Percentiles rank a stretch among this genome's conserved stretches.
Evolutionary conservation across 176 grass and related monocot genomes (phyloP).

Genomic region (Oryza glaberrima): DNA sequence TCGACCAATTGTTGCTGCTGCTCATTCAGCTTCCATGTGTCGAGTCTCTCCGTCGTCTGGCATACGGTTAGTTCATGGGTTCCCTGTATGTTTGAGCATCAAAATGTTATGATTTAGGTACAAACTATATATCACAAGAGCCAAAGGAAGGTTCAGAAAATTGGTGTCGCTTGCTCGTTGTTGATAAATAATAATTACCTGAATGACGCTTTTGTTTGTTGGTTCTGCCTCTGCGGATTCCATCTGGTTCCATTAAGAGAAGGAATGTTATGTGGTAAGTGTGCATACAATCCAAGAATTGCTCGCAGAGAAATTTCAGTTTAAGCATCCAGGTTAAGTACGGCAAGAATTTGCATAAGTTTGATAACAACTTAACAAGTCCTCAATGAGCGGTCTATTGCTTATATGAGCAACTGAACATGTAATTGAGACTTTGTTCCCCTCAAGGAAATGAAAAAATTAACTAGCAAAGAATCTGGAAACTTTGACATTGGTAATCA

Average conservation of each 20-base stretch:
- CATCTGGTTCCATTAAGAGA: conserved; percentile 6
- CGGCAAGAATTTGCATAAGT: too few species aligned
- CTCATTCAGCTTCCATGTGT: conserved; percentile 41
- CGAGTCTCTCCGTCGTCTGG: conserved; percentile 7
- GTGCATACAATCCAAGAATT: conserved; percentile 17
- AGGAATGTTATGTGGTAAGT: background rate
- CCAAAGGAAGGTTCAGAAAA: background rate
- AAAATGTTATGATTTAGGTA: background rate
- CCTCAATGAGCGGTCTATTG: too few species aligned
- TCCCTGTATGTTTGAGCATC: conserved; percentile 2
- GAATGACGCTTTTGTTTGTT: background rate
- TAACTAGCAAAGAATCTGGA: background rate
- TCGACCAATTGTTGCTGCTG: conserved; percentile 28
- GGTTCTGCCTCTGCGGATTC: background rate
- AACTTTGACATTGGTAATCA: background rate
- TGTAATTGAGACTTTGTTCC: background rate
- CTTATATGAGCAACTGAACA: background rate
- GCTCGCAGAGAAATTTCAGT: background rate
- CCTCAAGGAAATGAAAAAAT: background rate
- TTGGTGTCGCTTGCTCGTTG: conserved; percentile 17
- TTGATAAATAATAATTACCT: background rate
- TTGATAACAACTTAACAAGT: too few species aligned
- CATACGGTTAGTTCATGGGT: conserved; percentile 11
- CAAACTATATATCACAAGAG: background rate
- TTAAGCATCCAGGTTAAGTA: background rate